phyloP scores from a whole-genome alignment of 805 yeast genomes.

The Candida corydali region DNA sequence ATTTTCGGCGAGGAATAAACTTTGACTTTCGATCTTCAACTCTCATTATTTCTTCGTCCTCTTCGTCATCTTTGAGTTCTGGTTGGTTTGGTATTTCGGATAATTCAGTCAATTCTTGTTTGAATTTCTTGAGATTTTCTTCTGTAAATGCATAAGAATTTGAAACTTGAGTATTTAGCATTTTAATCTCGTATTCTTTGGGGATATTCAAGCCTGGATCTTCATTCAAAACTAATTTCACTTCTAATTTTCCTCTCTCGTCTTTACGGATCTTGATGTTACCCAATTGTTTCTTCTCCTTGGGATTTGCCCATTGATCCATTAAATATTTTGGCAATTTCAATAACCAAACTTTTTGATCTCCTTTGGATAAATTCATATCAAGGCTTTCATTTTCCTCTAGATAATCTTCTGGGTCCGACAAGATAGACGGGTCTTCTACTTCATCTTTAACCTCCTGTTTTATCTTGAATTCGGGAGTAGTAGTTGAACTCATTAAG shows the following conservation, averaged over 20 bases:
- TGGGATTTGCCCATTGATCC: conserved; percentile 65
- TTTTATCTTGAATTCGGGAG: conserved; percentile 7
- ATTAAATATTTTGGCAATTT: conserved; percentile 85
- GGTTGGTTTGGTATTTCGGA: conserved; percentile 53
- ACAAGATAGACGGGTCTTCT: conserved; percentile 31
- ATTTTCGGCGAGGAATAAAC: conserved; percentile 14
- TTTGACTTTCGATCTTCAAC: conserved; percentile 6
- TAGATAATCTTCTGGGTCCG: conserved; percentile 43
- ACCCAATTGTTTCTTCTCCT: conserved; percentile 62
- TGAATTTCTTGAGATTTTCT: conserved; percentile 63
- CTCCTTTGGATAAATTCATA: conserved; percentile 58
- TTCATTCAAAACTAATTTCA: conserved; percentile 55
- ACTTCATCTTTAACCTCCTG: conserved; percentile 17
- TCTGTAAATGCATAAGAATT: conserved; percentile 89
- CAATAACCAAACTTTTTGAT: conserved; percentile 86
- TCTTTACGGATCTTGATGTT: conserved; percentile 66
- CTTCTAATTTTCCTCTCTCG: conserved; percentile 34
- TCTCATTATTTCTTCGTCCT: neutral
- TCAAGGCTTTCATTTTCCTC: conserved; percentile 70
- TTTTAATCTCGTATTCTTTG: conserved; percentile 73
- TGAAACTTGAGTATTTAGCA: conserved; percentile 74
- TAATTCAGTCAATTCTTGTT: conserved; percentile 47
- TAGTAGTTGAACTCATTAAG: conserved; percentile 8
- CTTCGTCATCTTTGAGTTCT: conserved; percentile 34
- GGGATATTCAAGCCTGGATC: conserved; percentile 45